A percentile compares a stretch with the other conserved stretches of the same genome.
These are phyloP conservation scores for Stachybotrys elegans DNA, from an alignment of 2,329 filamentous ascomycete species.

Conservation along the genomic window DNA sequence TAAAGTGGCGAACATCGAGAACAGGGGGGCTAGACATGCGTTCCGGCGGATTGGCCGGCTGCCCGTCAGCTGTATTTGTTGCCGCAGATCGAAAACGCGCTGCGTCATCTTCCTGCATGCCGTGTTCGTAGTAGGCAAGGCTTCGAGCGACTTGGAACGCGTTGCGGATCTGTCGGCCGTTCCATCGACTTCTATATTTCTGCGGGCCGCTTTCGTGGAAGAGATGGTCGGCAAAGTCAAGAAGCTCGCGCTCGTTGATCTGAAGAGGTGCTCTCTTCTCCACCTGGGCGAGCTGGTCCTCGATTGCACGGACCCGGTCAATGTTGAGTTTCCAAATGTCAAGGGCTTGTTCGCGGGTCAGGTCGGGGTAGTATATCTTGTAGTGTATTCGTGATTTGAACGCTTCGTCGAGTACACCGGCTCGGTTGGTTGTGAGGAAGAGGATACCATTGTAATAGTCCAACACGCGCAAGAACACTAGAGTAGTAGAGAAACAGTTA, in stretches of 20 bases:
- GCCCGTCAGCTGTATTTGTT: background rate
- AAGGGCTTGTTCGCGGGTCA: background rate
- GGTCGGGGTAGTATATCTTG: background rate
- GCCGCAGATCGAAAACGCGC: background rate
- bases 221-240: background rate
- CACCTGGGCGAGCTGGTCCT: background rate
- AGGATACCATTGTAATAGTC: constrained; percentile 1
- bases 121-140: constrained; percentile 1
- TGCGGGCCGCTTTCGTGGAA: background rate
- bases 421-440: background rate
- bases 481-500: background rate
- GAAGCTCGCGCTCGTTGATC: background rate
- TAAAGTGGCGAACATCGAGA: constrained; percentile 1
- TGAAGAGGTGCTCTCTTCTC: background rate
- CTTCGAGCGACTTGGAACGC: background rate
- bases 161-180: constrained; percentile 2
- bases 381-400: constrained; percentile 1
- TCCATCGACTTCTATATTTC: background rate
- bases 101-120: background rate
- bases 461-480: background rate
- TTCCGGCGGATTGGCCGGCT: background rate
- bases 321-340: constrained; percentile 2
- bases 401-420: background rate
- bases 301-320: background rate
- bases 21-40: background rate